Conservation (phyloP, 2,329 filamentous ascomycete species). For the Neurospora sp. region DNA sequence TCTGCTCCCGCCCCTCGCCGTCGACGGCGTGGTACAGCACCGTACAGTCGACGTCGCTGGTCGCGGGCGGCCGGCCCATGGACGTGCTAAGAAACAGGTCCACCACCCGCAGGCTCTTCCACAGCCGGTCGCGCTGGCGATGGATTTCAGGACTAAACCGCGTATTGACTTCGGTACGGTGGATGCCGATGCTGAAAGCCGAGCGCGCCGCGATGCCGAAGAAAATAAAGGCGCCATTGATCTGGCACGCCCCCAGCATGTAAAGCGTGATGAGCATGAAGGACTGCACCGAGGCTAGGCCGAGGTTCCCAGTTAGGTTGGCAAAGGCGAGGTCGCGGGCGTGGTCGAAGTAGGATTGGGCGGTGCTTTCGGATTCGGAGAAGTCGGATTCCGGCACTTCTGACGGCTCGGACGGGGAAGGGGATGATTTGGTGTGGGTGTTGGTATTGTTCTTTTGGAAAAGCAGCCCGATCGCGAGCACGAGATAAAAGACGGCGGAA, state of each 20-base stretch:
- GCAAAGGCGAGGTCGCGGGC: conserved; percentile 36
- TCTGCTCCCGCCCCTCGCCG: conserved; percentile 27
- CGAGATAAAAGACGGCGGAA: conserved; percentile 37
- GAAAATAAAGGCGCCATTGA: conserved; percentile 45
- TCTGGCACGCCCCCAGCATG: conserved; percentile 45
- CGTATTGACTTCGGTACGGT: conserved; percentile 43
- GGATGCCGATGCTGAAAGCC: conserved; percentile 43
- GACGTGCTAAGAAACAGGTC: conserved; percentile 44
- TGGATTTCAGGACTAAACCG: conserved; percentile 36
- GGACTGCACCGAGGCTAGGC: conserved; percentile 39
- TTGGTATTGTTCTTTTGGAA: conserved; percentile 22
- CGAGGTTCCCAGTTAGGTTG: conserved; percentile 35
- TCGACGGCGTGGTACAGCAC: conserved; percentile 34
- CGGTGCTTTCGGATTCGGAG: conserved; percentile 27
- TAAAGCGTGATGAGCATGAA: conserved; percentile 43
- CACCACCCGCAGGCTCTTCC: conserved; percentile 43
- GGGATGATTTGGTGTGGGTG: background rate
- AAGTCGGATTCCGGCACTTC: background rate
- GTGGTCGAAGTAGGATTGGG: conserved; percentile 39
- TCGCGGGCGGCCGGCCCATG: conserved; percentile 44
- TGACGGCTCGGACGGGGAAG: background rate
- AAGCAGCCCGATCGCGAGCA: conserved; percentile 36
- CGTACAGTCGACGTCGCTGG: conserved; percentile 45
- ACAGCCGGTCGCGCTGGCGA: conserved; percentile 37
- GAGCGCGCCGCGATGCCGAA: conserved; percentile 44